A percentile compares a stretch with the other conserved stretches of the same genome.
These are phyloP conservation scores for Beta lomatogona DNA, from an alignment of 179 eudicot species.

Conservation along the genomic window DNA sequence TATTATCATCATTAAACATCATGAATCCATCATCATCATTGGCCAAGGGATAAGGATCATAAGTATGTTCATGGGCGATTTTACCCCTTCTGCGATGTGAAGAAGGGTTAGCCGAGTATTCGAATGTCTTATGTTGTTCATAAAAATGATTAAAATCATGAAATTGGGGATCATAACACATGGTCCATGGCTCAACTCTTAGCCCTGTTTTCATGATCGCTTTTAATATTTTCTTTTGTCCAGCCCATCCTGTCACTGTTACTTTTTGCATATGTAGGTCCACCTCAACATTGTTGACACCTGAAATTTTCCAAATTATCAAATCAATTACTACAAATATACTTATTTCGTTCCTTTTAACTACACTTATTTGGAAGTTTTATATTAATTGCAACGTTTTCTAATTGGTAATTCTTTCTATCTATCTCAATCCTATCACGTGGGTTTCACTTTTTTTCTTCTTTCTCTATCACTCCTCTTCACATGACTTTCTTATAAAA, in stretches of 20 bases:
- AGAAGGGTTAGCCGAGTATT: slow-evolving; percentile 9
- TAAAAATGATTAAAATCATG: slow-evolving; percentile 37
- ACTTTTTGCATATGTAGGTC: slow-evolving; percentile 63
- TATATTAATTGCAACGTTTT: too few relatives aligned
- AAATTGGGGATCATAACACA: slow-evolving; percentile 48
- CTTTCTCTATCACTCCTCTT: too few relatives aligned
- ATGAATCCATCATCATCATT: background rate
- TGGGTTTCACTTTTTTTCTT: too few relatives aligned
- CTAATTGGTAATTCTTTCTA: too few relatives aligned
- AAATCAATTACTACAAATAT: too few relatives aligned
- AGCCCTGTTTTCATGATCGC: slow-evolving; percentile 49
- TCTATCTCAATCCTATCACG: too few relatives aligned
- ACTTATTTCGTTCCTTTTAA: too few relatives aligned
- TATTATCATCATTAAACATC: slow-evolving; percentile 22
- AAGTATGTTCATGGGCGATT: slow-evolving; percentile 7
- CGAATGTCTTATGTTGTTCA: slow-evolving; percentile 26
- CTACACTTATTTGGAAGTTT: too few relatives aligned
- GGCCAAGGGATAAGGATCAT: background rate
- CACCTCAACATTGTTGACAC: slow-evolving; percentile 53
- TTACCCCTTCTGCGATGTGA: slow-evolving; percentile 20
- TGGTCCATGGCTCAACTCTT: slow-evolving; percentile 59
- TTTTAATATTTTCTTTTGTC: slow-evolving; percentile 50
- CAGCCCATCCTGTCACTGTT: slow-evolving; percentile 52
- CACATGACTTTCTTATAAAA: too few relatives aligned
- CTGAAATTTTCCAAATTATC: slow-evolving; percentile 22